Percentiles rank a stretch among this genome's conserved stretches.
Conservation (phyloP, 495 filamentous ascomycete species). For the Choiromyces venosus region DNA sequence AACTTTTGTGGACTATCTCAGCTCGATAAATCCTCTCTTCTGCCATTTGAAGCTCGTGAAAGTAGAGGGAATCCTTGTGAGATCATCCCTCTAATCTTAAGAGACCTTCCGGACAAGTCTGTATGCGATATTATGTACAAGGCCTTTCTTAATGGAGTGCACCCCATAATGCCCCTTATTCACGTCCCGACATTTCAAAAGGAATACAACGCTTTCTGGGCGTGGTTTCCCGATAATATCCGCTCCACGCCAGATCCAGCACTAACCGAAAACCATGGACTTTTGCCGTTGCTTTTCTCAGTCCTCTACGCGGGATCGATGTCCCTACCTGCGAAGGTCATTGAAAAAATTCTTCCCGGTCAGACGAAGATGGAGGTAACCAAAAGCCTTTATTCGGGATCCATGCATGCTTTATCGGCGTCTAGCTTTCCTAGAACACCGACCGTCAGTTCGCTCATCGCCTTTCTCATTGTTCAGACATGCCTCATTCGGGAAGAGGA, state of each 20-base stretch:
- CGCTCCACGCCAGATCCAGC: constrained; percentile 8
- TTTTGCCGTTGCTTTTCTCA: constrained; percentile 31
- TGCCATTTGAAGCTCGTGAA: constrained; percentile 28
- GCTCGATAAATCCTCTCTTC: constrained; percentile 24
- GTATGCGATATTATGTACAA: constrained; percentile 25
- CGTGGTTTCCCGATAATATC: constrained; percentile 28
- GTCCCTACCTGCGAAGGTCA: constrained; percentile 24
- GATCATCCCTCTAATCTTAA: constrained; percentile 18
- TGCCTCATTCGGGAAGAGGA: constrained; percentile 40
- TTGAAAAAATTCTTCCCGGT: constrained; percentile 8
- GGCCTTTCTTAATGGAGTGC: constrained; percentile 36
- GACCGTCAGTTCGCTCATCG: constrained; percentile 33
- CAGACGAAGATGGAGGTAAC: constrained; percentile 15
- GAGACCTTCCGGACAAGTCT: constrained; percentile 15
- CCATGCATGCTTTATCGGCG: constrained; percentile 30
- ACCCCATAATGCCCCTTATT: constrained; percentile 39
- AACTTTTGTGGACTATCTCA: background rate
- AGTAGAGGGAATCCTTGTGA: constrained; percentile 13
- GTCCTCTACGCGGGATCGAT: constrained; percentile 36
- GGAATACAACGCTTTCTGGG: constrained; percentile 34
- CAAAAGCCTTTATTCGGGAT: constrained; percentile 23
- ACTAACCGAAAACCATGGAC: constrained; percentile 31
- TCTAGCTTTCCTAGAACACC: constrained; percentile 32
- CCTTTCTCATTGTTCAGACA: constrained; percentile 36
- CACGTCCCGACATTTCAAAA: constrained; percentile 33